Evolutionary conservation across 305 asterid species (phyloP), one percentile per base, ranked within the genome.

Genomic region (Coffea humblotiana): DNA sequence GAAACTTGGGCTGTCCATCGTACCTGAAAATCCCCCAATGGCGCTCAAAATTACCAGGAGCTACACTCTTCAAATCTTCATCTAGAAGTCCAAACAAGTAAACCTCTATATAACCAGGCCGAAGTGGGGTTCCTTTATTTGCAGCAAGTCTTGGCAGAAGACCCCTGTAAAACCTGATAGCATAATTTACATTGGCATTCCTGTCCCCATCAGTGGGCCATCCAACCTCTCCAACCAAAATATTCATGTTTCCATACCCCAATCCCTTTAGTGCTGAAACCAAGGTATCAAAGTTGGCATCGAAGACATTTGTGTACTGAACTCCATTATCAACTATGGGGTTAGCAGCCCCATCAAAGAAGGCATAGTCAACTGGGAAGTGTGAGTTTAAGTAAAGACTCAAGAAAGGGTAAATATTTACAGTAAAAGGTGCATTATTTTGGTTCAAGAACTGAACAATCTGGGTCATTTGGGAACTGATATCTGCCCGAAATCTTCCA

Each of bases 21-120:
- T 94, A 94, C 79, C 88, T 88, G 71, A 96, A 96, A 78, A 96
- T 91, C 25, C 99, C 99, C 99, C 99, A 94, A 65, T 96, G 99
- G 45, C 98, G 93, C 90, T 96, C 99, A 61, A 96, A 96, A 68
- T 83, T 88, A 56, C 98, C 99, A 0, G 99, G 99, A 8, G 94
- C 97, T 35, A 91, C 76, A 76, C 99, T 96, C 90, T 96, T 96
- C 23, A 74, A 77, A 77, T 96, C 98, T 91, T 96, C 99, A 67
- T 96, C 98, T 23, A 96, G 84, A 67, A 96, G 94, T 74, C 98
- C 99, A 84, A 96, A 96, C 84, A 96, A 81, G 91, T 96, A 96
- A 8, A 94, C 97, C 78, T 94, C 97, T 2, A 96, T 87, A 76
- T 88, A 87, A 37, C 95, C 95, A 4, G 97, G 91, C 21, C 98